Conservation (phyloP, 2,329 filamentous ascomycete genomes). For the Apiospora pterosperma region DNA sequence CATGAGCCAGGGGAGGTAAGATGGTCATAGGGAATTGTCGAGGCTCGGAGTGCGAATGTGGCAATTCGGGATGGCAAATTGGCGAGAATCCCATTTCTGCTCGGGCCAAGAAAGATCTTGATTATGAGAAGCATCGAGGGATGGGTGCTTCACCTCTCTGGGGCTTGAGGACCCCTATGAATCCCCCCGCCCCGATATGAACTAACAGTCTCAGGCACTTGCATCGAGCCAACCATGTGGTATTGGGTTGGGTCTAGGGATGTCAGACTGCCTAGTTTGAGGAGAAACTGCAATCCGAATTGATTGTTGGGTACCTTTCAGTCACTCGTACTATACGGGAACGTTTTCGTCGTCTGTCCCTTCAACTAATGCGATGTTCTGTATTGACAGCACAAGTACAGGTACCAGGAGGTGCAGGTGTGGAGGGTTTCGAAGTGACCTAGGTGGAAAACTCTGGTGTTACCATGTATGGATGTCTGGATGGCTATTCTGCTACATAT, state of each 20-base stretch:
- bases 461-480: too few species aligned
- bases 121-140: neutral
- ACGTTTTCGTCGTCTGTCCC: neutral
- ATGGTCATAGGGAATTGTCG: neutral
- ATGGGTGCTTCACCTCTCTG: neutral
- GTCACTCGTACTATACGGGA: neutral
- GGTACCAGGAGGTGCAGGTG: neutral
- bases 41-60: neutral
- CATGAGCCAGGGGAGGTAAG: neutral
- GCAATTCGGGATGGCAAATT: constrained; percentile 1
- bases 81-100: neutral
- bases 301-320: neutral
- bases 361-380: neutral
- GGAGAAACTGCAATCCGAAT: neutral
- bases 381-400: neutral
- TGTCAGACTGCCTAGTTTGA: neutral
- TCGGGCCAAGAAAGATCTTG: neutral
- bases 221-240: constrained; percentile 3
- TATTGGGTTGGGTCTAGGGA: neutral
- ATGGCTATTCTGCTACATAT: too few species aligned
- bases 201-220: neutral
- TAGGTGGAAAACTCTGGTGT: neutral
- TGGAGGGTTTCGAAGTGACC: neutral
- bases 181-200: neutral
- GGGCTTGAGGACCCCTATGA: neutral